These are phyloP conservation scores for Quercus agrifolia DNA, from an alignment of 306 rosid species.

Conservation along the genomic window DNA sequence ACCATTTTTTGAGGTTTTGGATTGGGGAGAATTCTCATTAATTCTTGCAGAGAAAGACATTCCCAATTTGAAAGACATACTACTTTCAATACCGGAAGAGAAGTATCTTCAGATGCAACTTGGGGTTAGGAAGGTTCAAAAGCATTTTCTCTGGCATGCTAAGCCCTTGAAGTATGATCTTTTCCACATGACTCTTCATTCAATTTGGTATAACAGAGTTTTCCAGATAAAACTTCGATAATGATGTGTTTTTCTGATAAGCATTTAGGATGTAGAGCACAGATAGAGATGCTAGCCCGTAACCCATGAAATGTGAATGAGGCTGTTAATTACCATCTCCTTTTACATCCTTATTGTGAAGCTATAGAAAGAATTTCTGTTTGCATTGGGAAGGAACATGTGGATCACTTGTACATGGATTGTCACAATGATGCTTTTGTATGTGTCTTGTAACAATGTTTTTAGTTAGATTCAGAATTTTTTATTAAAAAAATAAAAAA, in stretches of 20 bases:
- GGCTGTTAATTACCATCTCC: neutral
- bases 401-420: neutral
- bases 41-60: conserved; percentile 82
- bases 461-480: neutral
- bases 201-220: conserved; percentile 90
- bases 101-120: conserved; percentile 77
- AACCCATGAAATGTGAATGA: neutral
- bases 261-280: neutral
- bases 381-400: neutral
- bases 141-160: conserved; percentile 86
- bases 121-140: conserved; percentile 77
- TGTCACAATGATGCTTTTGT: neutral
- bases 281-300: neutral
- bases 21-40: conserved; percentile 85
- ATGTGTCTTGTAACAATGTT: neutral
- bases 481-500: neutral
- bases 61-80: conserved; percentile 66
- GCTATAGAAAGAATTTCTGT: neutral
- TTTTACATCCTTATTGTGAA: neutral
- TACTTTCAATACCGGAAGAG: conserved; percentile 61
- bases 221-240: conserved; percentile 66
- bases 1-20: conserved; percentile 82
- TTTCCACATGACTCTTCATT: conserved; percentile 94
- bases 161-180: conserved; percentile 83
- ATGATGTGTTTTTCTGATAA: neutral